phyloP scores from a whole-genome alignment of 441 rosid genomes.

The Melastoma candidum region DNA sequence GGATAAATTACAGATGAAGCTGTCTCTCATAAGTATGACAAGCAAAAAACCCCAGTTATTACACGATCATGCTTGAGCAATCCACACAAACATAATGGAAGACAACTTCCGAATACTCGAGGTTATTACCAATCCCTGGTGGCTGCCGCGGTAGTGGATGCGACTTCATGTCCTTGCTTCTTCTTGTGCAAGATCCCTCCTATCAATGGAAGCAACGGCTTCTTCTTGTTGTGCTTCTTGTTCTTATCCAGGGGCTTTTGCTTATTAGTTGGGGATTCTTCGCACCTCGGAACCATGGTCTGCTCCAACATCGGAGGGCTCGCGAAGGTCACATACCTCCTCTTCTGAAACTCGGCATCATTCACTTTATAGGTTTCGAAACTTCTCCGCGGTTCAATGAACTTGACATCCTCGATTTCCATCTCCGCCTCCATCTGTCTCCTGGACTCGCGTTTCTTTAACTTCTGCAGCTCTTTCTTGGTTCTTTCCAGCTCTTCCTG shows the following conservation, averaged over 20 bases:
- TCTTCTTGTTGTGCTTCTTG: neutral
- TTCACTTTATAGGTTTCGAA: neutral
- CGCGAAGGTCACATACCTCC: slow-evolving; percentile 2
- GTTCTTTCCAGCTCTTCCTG: slow-evolving; percentile 1
- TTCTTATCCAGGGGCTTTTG: neutral
- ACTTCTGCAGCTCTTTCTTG: slow-evolving; percentile 1
- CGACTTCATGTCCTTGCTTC: neutral
- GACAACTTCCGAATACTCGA: too few relatives aligned
- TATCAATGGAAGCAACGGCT: slow-evolving; percentile 3
- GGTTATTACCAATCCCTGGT: too few relatives aligned
- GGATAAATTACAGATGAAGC: too few relatives aligned
- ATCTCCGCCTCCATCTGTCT: neutral
- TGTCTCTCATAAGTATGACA: too few relatives aligned
- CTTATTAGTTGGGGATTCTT: neutral
- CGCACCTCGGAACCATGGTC: neutral
- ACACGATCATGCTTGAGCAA: too few relatives aligned
- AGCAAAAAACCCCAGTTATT: too few relatives aligned
- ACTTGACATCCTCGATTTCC: neutral
- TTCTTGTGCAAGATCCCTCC: slow-evolving; percentile 4
- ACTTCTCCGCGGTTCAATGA: neutral
- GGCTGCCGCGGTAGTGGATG: too few relatives aligned
- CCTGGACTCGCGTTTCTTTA: neutral
- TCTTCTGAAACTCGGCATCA: neutral
- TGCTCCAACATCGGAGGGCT: neutral
- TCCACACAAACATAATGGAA: too few relatives aligned